Conservation (phyloP, 192 early-diverging fungal species). For the Radiomyces spectabilis region DNA sequence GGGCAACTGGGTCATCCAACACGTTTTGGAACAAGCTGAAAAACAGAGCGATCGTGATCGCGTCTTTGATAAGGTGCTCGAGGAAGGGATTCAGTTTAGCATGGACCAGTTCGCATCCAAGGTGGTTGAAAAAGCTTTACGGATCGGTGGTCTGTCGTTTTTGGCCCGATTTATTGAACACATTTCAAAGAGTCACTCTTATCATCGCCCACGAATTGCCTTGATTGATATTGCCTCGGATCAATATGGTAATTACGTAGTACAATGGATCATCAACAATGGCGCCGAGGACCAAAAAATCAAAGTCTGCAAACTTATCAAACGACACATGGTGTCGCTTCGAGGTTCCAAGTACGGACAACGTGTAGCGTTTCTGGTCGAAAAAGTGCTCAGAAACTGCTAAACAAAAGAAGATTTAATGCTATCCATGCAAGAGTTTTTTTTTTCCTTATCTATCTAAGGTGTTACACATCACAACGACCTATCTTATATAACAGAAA, state of each 20-base stretch:
- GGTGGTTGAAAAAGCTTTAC: conserved; percentile 66
- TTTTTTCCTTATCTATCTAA: too few relatives aligned
- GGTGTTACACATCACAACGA: too few relatives aligned
- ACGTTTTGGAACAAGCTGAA: conserved; percentile 57
- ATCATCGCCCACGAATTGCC: conserved; percentile 30
- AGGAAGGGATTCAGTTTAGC: conserved; percentile 44
- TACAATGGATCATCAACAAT: conserved; percentile 61
- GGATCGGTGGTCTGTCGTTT: conserved; percentile 23
- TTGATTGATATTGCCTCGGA: conserved; percentile 70
- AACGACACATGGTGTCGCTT: conserved; percentile 58
- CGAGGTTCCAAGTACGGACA: conserved; percentile 71
- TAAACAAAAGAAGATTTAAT: too few relatives aligned
- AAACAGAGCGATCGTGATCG: conserved; percentile 43
- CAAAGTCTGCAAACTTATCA: conserved; percentile 47
- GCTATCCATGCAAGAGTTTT: too few relatives aligned
- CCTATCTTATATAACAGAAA: too few relatives aligned
- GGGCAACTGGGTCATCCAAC: conserved; percentile 82
- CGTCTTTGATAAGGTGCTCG: conserved; percentile 36
- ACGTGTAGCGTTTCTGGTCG: conserved; percentile 32
- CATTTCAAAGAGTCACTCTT: conserved; percentile 15
- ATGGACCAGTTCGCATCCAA: conserved; percentile 73
- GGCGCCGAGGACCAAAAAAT: conserved; percentile 51
- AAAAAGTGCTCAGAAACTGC: conserved; percentile 10
- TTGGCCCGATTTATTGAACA: conserved; percentile 15
- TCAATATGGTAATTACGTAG: conserved; percentile 75